A percentile compares a stretch with the other conserved stretches of the same genome.
Conservation (phyloP, 768 basidiomycete genomes). For the Boletus huronensis region DNA sequence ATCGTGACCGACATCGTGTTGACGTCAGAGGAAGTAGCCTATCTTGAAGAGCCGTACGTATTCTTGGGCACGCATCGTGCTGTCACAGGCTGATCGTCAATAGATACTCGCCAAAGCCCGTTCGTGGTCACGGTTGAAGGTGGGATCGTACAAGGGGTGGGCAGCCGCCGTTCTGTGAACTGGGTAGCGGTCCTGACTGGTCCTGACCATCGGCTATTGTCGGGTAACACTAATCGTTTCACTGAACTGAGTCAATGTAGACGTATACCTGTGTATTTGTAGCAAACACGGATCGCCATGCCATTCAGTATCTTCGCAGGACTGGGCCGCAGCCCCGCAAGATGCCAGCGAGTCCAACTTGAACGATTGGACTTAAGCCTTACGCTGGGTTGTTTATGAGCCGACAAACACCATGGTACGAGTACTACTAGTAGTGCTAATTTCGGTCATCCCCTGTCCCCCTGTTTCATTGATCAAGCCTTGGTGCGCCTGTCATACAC, state of each 20-base stretch:
- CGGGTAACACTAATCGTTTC: no score
- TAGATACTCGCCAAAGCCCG: slow-evolving; percentile 1
- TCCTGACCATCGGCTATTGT: no score
- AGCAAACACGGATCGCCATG: not conserved
- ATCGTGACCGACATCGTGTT: not conserved
- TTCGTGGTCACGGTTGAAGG: slow-evolving; percentile 16
- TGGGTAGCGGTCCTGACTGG: no score
- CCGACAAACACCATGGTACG: no score
- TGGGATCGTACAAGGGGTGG: not conserved
- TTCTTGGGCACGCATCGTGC: not conserved
- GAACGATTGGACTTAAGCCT: no score
- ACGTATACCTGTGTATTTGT: not conserved
- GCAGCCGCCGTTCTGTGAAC: no score
- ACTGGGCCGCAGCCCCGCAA: not conserved
- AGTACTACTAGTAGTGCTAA: no score
- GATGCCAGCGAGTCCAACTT: no score
- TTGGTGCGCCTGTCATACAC: no score
- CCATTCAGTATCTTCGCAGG: not conserved
- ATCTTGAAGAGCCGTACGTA: slow-evolving; percentile 29
- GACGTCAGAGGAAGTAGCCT: slow-evolving; percentile 23
- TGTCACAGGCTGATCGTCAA: slow-evolving; percentile 2
- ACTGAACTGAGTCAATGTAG: not conserved
- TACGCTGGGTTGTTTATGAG: no score
- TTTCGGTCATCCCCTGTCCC: not conserved
- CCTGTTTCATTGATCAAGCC: no score